These are phyloP conservation scores for Geranomyces michiganensis DNA, from an alignment of 192 early-diverging fungal genomes.

Conservation along the genomic window DNA sequence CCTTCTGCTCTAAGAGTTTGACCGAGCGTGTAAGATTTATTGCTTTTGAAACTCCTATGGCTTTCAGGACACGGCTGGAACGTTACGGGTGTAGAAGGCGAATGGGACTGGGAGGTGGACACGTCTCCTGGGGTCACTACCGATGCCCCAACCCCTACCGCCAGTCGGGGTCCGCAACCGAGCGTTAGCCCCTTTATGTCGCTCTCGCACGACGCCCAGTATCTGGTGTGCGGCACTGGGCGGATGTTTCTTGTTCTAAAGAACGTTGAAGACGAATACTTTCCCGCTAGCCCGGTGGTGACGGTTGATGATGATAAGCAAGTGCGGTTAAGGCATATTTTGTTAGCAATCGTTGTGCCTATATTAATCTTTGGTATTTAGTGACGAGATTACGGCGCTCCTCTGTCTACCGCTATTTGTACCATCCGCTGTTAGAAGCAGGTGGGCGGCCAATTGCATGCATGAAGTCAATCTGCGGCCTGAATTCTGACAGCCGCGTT, in stretches of 20 bases:
- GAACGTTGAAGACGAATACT: background rate
- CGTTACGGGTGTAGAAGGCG: background rate
- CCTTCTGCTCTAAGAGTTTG: no score
- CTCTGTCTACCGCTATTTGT: conserved; percentile 19
- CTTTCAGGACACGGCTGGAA: conserved; percentile 1
- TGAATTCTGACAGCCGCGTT: no score
- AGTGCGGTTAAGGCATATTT: background rate
- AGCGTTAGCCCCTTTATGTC: conserved; percentile 3
- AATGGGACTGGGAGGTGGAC: conserved; percentile 9
- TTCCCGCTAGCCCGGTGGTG: background rate
- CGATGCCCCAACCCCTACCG: background rate
- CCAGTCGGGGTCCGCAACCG: background rate
- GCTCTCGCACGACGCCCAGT: conserved; percentile 10
- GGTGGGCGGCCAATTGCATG: background rate
- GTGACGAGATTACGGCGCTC: conserved; percentile 11
- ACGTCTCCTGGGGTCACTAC: background rate
- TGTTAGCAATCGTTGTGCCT: no score
- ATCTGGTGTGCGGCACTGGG: conserved; percentile 12
- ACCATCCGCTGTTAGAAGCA: conserved; percentile 16
- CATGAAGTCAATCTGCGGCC: no score
- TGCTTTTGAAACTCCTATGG: background rate
- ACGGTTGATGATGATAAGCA: background rate
- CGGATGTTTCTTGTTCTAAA: conserved; percentile 5
- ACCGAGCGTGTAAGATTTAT: background rate
- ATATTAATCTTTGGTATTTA: no score